These are phyloP conservation scores for Sutorius eximius DNA, from an alignment of 1,284 basidiomycete genomes.

Conservation along the genomic window DNA sequence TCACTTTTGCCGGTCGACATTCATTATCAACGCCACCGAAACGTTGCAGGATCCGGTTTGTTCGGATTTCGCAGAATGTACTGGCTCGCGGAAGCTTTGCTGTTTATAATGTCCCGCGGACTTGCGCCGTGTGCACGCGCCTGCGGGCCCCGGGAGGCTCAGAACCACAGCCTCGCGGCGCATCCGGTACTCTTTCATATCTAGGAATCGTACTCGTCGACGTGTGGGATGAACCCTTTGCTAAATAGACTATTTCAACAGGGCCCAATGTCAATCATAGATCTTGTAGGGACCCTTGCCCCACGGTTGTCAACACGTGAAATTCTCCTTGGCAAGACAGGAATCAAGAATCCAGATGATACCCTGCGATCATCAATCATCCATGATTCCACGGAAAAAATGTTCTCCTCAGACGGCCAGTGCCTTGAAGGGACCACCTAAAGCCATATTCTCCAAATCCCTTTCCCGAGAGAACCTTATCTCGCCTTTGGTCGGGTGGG, in stretches of 20 bases:
- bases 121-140: neutral
- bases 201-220: neutral
- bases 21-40: neutral
- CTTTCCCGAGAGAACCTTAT: neutral
- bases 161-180: neutral
- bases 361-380: neutral
- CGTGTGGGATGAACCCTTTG: neutral
- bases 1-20: neutral
- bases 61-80: neutral
- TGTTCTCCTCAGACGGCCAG: neutral
- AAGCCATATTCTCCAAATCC: neutral
- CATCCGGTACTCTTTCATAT: neutral
- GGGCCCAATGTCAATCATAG: neutral
- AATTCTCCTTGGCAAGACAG: neutral
- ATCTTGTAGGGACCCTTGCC: neutral
- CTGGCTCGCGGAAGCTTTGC: neutral
- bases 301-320: constrained; percentile 4
- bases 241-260: neutral
- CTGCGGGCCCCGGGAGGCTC: neutral
- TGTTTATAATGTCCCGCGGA: neutral
- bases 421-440: neutral
- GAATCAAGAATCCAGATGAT: neutral
- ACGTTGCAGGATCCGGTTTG: neutral
- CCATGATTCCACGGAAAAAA: neutral
- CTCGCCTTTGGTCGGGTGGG: neutral